phyloP scores from a whole-genome alignment of 2,329 filamentous ascomycete species.

The Penicillium sp. region DNA sequence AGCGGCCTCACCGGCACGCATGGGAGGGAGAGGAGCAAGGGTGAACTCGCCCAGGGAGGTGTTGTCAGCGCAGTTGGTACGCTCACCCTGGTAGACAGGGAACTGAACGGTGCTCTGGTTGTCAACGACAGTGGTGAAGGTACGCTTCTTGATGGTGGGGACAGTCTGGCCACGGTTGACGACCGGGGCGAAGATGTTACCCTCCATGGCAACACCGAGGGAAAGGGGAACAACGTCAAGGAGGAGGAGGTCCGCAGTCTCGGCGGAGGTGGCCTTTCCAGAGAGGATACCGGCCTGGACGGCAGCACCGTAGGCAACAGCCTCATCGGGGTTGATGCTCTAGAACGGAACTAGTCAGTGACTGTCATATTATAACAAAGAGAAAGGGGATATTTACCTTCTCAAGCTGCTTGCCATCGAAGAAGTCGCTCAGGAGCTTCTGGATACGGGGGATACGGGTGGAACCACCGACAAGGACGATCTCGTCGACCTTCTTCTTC shows the following conservation, averaged over 20 bases:
- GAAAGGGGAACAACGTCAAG: conserved; percentile 96
- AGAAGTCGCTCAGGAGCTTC: conserved; percentile 98
- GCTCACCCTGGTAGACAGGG: conserved; percentile 93
- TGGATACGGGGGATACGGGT: conserved; percentile 99
- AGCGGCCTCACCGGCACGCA: conserved; percentile 93
- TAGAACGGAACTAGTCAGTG: conserved; percentile 10
- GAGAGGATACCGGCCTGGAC: conserved; percentile 99
- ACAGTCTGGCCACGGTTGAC: conserved; percentile 78
- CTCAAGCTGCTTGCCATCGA: conserved; percentile 99
- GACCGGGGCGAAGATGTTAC: conserved; percentile 96
- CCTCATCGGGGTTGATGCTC: conserved; percentile 99
- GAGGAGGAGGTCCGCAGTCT: conserved; percentile 90
- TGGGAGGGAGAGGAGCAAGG: conserved; percentile 77
- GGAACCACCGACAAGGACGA: conserved; percentile 97
- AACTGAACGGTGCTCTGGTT: conserved; percentile 83
- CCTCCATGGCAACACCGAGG: conserved; percentile 99
- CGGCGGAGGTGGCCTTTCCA: conserved; percentile 93
- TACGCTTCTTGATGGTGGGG: conserved; percentile 79
- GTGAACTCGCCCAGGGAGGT: conserved; percentile 98
- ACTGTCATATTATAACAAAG: not conserved
- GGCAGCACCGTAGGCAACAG: conserved; percentile 96
- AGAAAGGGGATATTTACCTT: conserved; percentile 54
- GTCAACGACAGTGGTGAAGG: conserved; percentile 74
- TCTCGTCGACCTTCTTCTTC: conserved; percentile 94
- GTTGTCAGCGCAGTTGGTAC: conserved; percentile 98